Evolutionary conservation across 1,139 yeast species (phyloP).

Genomic region (Hemisphaericaspora xylofermentans): DNA sequence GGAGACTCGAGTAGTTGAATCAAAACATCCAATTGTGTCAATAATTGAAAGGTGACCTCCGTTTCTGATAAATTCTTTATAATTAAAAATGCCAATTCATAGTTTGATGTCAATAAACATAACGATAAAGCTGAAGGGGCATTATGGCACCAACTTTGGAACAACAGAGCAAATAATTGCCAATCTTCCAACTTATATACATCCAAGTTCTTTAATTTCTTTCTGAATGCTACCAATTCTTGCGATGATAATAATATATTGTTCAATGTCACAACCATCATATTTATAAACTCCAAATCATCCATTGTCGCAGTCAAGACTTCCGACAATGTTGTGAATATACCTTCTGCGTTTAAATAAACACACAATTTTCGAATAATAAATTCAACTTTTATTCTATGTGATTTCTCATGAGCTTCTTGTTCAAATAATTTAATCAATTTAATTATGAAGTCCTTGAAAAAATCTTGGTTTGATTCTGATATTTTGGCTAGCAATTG

Average conservation of each 20-base stretch:
- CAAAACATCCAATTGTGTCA: constrained; percentile 76
- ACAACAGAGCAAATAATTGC: constrained; percentile 70
- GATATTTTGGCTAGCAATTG: constrained; percentile 79
- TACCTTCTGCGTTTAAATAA: constrained; percentile 77
- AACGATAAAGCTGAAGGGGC: constrained; percentile 86
- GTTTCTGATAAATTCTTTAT: constrained; percentile 72
- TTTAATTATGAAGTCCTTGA: constrained; percentile 72
- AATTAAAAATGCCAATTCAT: constrained; percentile 81
- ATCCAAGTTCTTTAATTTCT: constrained; percentile 54
- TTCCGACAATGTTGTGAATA: constrained; percentile 77
- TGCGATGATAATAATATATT: constrained; percentile 87
- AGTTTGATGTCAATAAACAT: constrained; percentile 84
- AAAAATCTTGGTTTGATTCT: constrained; percentile 75
- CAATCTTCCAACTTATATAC: constrained; percentile 59
- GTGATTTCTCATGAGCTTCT: constrained; percentile 36
- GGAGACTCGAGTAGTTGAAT: constrained; percentile 82
- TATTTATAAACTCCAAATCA: constrained; percentile 71
- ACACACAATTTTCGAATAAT: constrained; percentile 83
- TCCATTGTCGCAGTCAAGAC: constrained; percentile 60
- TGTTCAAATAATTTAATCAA: constrained; percentile 65
- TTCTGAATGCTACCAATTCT: constrained; percentile 70
- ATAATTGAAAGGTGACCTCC: constrained; percentile 68
- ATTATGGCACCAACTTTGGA: constrained; percentile 91
- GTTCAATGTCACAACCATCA: constrained; percentile 84
- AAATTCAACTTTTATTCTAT: constrained; percentile 73